A percentile compares a stretch with the other conserved stretches of the same genome.
Evolutionary conservation across 495 filamentous ascomycete species (phyloP).

Genomic region (Podospora australis): DNA sequence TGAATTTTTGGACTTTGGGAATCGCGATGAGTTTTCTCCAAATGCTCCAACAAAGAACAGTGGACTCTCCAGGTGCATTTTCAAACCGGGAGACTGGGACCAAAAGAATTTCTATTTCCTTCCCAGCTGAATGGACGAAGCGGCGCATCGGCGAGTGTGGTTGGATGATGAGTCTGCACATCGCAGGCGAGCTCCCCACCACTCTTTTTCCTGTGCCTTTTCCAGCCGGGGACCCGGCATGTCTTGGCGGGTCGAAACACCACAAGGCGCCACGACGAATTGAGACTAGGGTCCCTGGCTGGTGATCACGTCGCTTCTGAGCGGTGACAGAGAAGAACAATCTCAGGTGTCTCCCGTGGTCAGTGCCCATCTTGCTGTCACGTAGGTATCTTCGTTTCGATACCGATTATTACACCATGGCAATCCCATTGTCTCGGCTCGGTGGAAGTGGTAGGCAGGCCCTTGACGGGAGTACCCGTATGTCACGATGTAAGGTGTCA

Average conservation of each 20-base stretch:
- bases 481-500: background rate
- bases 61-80: no score
- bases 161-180: background rate
- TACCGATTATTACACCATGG: constrained; percentile 11
- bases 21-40: no score
- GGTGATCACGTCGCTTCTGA: background rate
- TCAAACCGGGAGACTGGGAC: no score
- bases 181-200: background rate
- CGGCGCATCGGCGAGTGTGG: no score
- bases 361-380: no score
- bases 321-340: background rate
- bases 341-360: background rate
- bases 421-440: constrained; percentile 56
- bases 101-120: no score
- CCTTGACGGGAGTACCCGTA: no score
- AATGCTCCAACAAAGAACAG: no score
- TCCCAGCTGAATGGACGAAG: background rate
- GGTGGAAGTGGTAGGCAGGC: constrained; percentile 49
- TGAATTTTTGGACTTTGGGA: no score
- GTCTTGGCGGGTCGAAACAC: background rate
- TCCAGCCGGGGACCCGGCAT: background rate
- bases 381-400: no score
- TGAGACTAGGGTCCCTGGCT: background rate
- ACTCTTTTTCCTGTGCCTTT: background rate
- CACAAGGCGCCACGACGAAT: background rate